Conservation (phyloP, 192 early-diverging fungal genomes). For the Oehlia diaphana region DNA sequence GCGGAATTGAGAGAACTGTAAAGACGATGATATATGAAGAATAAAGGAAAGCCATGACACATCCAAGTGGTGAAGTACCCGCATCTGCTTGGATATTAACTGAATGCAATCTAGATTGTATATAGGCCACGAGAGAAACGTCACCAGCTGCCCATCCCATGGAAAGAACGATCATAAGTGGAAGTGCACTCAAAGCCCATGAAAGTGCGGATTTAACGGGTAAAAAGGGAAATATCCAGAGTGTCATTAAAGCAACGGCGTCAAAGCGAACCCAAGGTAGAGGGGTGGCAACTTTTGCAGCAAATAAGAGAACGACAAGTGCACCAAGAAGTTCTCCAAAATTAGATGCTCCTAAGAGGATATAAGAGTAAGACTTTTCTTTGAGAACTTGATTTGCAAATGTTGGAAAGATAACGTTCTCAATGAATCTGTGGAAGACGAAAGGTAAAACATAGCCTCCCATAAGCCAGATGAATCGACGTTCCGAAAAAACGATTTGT, state of each 20-base stretch:
- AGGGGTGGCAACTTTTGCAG: constrained; percentile 50
- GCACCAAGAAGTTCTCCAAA: constrained; percentile 62
- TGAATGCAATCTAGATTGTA: constrained; percentile 44
- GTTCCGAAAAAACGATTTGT: constrained; percentile 50
- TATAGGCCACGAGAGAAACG: constrained; percentile 54
- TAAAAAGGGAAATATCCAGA: constrained; percentile 39
- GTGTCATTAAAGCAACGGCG: constrained; percentile 43
- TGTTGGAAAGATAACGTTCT: constrained; percentile 48
- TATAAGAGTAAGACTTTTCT: constrained; percentile 43
- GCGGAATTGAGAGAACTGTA: constrained; percentile 39
- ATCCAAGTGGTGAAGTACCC: constrained; percentile 46
- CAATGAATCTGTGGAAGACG: constrained; percentile 59
- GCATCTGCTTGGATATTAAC: constrained; percentile 36
- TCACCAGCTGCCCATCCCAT: constrained; percentile 64
- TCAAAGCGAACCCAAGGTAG: constrained; percentile 57
- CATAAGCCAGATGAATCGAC: constrained; percentile 56
- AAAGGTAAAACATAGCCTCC: constrained; percentile 58
- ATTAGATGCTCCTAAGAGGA: constrained; percentile 59
- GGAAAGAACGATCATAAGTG: constrained; percentile 50
- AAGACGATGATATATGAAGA: constrained; percentile 50
- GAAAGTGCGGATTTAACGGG: constrained; percentile 19
- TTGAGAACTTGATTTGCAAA: constrained; percentile 48
- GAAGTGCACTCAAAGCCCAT: constrained; percentile 51
- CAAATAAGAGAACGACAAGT: constrained; percentile 28
- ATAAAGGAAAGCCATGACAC: constrained; percentile 63